Evolutionary conservation across 1,139 yeast genomes (phyloP), one percentile per base, ranked within the genome.

Genomic region (Kodamaea sp.): DNA sequence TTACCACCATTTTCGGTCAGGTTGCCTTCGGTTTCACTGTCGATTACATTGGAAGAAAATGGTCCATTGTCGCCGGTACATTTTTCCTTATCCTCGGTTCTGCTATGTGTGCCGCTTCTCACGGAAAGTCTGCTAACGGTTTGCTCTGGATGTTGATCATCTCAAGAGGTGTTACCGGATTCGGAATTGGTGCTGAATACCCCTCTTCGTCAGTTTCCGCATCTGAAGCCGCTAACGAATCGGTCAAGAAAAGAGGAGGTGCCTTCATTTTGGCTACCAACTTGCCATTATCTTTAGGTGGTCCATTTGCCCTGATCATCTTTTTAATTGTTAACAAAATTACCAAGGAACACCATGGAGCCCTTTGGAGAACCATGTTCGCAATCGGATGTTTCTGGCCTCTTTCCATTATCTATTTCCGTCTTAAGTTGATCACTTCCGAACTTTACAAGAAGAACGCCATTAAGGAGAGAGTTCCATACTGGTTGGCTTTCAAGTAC

Each of bases 381-480:
- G 92, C 86, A 13, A 69, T 84, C 41, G 94, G 92, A 23, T 74
- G 79, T 27, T 68, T 83, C 50, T 83, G 86, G 84, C 92, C 94
- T 1, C 59, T 83, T 28, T 63, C 80, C 3, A 82, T 84, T 27
- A 83, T 84, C 53, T 81, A 79, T 54, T 83, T 84, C 67, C 73
- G 92, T 48, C 59, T 70, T 60, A 80, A 73, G 50, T 79, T 83
- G 83, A 78, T 78, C n/a, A 77, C 86, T 16, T 78, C 86, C 2
- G 74, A 66, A 31, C 65, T 78, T 40, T 79, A 71, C 65, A 66
- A 66, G 46, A 72, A 73, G 47, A 63, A 74, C 14, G 76, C 80
- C 24, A 76, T 79, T 50, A 63, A 61, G 41, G 56, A 50, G 31
- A 58, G 57, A 22, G 79, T 75, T n/a, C 84, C 84, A 15, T 77